phyloP scores from a whole-genome alignment of 345 rosid genomes.

The Hibiscus tridactylites region DNA sequence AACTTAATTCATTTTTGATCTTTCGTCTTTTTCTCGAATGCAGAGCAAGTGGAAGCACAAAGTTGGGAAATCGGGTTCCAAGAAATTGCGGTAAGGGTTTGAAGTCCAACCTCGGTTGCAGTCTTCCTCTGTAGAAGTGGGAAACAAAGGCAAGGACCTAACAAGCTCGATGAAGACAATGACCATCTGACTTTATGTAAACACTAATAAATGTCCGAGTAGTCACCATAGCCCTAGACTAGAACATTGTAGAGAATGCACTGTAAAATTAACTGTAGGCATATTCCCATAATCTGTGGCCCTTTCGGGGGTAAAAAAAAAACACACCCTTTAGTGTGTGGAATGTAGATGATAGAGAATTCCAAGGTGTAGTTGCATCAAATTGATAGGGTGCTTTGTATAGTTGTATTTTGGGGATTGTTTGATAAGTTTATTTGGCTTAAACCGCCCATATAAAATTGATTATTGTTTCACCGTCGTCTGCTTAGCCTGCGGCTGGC shows the following conservation, averaged over 20 bases:
- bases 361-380: not conserved
- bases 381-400: not conserved
- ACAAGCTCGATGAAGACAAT: constrained; percentile 5
- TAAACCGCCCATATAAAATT: not conserved
- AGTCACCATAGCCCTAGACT: not conserved
- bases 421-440: not conserved
- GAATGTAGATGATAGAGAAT: not conserved
- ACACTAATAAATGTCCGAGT: constrained; percentile 20
- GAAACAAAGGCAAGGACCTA: too few relatives aligned
- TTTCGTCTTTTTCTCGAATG: too few relatives aligned
- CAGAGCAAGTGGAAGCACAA: too few relatives aligned
- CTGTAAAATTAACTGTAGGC: constrained; percentile 25
- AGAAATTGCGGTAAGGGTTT: too few relatives aligned
- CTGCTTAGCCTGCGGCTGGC: not conserved
- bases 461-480: not conserved
- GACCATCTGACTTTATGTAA: constrained; percentile 23
- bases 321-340: not conserved
- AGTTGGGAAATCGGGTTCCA: too few relatives aligned
- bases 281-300: not conserved
- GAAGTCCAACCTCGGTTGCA: too few relatives aligned
- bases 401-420: not conserved
- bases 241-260: constrained; percentile 15
- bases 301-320: not conserved
- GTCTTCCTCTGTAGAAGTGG: too few relatives aligned
- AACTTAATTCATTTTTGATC: constrained; percentile 3